Percentiles rank a stretch among this genome's conserved stretches.
Conservation (phyloP, 345 rosid genomes). For the Pistacia atlantica region DNA sequence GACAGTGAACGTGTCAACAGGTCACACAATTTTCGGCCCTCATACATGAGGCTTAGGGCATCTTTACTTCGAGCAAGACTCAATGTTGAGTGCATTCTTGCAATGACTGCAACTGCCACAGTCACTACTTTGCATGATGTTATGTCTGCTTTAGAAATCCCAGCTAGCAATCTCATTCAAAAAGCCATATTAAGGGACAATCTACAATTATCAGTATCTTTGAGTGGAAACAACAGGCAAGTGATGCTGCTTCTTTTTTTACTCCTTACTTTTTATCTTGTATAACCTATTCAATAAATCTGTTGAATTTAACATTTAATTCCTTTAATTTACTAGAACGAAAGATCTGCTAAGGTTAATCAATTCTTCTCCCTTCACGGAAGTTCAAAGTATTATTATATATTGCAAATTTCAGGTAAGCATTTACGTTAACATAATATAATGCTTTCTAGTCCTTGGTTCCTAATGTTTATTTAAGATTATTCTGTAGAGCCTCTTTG, state of each 20-base stretch:
- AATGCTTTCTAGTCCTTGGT: constrained; percentile 1
- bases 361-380: constrained; percentile 64
- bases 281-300: constrained; percentile 4
- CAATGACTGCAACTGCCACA: constrained; percentile 98
- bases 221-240: constrained; percentile 71
- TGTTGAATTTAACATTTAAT: constrained; percentile 12
- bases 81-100: constrained; percentile 74
- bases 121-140: constrained; percentile 65
- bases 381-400: constrained; percentile 75
- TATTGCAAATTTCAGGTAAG: constrained; percentile 98
- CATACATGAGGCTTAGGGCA: constrained; percentile 95
- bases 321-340: constrained; percentile 49
- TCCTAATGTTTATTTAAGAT: background rate
- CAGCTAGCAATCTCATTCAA: constrained; percentile 72
- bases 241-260: constrained; percentile 23
- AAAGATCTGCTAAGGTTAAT: constrained; percentile 77
- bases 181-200: constrained; percentile 70
- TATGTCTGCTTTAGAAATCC: constrained; percentile 91
- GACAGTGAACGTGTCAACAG: constrained; percentile 40
- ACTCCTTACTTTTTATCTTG: background rate
- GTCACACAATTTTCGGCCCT: constrained; percentile 98
- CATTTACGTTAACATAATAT: constrained; percentile 1
- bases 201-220: constrained; percentile 73
- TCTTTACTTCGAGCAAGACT: constrained; percentile 67
- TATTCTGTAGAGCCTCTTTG: background rate